Conservation (phyloP, 2,329 filamentous ascomycete species). For the Arthrobotrys iridis region DNA sequence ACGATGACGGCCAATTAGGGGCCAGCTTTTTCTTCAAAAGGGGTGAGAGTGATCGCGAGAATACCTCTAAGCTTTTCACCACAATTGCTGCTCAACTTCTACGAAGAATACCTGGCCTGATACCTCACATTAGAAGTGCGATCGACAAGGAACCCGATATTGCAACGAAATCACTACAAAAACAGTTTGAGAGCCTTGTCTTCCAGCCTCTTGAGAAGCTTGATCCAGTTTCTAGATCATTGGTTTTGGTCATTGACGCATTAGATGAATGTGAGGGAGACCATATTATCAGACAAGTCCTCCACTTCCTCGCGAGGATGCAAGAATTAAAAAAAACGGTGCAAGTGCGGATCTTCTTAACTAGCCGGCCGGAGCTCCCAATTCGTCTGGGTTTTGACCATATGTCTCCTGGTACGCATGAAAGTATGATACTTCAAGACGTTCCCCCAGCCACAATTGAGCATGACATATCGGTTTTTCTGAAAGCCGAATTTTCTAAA, state of each 20-base stretch:
- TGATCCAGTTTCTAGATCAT: not conserved
- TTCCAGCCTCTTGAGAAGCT: slow-evolving; percentile 21
- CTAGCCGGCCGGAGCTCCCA: slow-evolving; percentile 54
- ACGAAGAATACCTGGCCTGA: not conserved
- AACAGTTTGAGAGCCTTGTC: slow-evolving; percentile 58
- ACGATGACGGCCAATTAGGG: slow-evolving; percentile 15
- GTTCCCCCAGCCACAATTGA: slow-evolving; percentile 49
- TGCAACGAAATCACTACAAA: slow-evolving; percentile 56
- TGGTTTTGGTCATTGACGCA: slow-evolving; percentile 59
- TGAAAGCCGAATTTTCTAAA: slow-evolving; percentile 51
- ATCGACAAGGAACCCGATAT: slow-evolving; percentile 3
- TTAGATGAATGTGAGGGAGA: slow-evolving; percentile 60
- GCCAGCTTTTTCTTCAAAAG: slow-evolving; percentile 3
- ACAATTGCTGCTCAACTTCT: slow-evolving; percentile 29
- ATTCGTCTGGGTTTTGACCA: slow-evolving; percentile 55
- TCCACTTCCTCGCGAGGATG: not conserved
- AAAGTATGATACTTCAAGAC: slow-evolving; percentile 34
- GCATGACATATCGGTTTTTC: slow-evolving; percentile 58
- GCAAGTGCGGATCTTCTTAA: not conserved
- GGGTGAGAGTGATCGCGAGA: slow-evolving; percentile 7
- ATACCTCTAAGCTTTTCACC: slow-evolving; percentile 35
- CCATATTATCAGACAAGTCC: slow-evolving; percentile 59
- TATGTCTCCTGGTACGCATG: slow-evolving; percentile 41
- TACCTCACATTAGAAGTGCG: not conserved
- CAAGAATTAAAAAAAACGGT: slow-evolving; percentile 51